Evolutionary conservation across 768 basidiomycete genomes (phyloP).

Genomic region (Erythrobasidium yunnanense): DNA sequence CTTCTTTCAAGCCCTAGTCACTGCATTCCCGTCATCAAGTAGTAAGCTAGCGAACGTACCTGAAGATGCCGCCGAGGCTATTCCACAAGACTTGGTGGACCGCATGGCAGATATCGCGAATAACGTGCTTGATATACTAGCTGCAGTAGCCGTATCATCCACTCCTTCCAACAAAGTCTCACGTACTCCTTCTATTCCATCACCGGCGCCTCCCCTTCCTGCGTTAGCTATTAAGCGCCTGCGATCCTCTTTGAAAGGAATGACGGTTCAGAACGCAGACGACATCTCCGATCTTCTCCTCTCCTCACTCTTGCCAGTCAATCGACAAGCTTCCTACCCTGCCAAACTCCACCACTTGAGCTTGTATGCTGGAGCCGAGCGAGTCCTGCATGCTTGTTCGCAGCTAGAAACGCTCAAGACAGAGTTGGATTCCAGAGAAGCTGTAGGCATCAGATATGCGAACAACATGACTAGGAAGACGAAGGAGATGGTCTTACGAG

Average conservation of each 20-base stretch:
- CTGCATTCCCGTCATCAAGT: background rate
- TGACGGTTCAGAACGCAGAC: background rate
- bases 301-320: background rate
- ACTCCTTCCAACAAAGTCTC: background rate
- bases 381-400: conserved; percentile 1
- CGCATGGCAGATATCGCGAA: background rate
- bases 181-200: conserved; percentile 23
- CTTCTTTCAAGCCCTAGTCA: conserved; percentile 28
- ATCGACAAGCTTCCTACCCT: conserved; percentile 1
- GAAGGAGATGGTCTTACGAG: conserved; percentile 7
- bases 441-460: background rate
- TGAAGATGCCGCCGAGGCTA: background rate
- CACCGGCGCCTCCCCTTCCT: conserved; percentile 14
- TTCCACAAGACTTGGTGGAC: background rate
- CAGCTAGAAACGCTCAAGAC: conserved; percentile 34
- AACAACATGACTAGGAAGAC: background rate
- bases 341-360: conserved; percentile 13
- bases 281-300: conserved; percentile 21
- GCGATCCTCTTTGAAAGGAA: background rate
- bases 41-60: background rate
- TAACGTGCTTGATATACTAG: background rate
- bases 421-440: conserved; percentile 29
- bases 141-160: background rate
- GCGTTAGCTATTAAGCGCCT: conserved; percentile 16
- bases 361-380: background rate